Evolutionary conservation across 371 early-diverging fungal species (phyloP), one percentile per base, ranked within the genome.

Genomic region (Funneliformis caledonium): DNA sequence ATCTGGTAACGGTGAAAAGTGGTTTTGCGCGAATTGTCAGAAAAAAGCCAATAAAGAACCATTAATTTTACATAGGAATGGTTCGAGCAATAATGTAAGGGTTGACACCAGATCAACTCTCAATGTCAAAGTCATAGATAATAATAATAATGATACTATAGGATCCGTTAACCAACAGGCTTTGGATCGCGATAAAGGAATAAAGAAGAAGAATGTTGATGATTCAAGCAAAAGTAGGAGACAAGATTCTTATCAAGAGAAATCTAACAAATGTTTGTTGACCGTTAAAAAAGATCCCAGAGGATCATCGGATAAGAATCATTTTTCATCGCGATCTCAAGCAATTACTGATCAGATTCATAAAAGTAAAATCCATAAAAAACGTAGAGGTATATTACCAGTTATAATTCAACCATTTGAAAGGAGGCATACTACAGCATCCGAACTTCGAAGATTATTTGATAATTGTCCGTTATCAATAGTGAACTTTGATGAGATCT

Each of bases 401-500:
- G 37, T 70, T 7, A 70, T 70, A 45, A 14, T 45, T 22, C 70
- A 22, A n/a, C 42, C 70, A 47, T 70, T 43, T 43, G 70, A 70
- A 70, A 70, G 43, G 22, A 42, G 70, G 45, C 45, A 70, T 19
- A 26, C 64, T 42, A 76, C 76, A 11, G 26, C 76, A 59, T 50
- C 76, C 14, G 76, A 76, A 61, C 52, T 76, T 61, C 76, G 62
- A 50, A 76, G 42, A 61, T 76, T 76, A 52, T 76, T 76, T 76
- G 62, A 56, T 16, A 61, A 62, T 14, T 76, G 62, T 62, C 76
- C 76, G 14, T 43, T 59, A 9, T 60, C 59, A 16, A 60, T 22
- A 22, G 43, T 59, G 42, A 60, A 76, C 42, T 76, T 76, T 76
- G 76, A 60, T 56, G 61, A 76, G 12, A 43, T 76, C n/a, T 76